These are phyloP conservation scores for Calocybe gangraenosa DNA, from an alignment of 768 basidiomycete species.

Conservation along the genomic window DNA sequence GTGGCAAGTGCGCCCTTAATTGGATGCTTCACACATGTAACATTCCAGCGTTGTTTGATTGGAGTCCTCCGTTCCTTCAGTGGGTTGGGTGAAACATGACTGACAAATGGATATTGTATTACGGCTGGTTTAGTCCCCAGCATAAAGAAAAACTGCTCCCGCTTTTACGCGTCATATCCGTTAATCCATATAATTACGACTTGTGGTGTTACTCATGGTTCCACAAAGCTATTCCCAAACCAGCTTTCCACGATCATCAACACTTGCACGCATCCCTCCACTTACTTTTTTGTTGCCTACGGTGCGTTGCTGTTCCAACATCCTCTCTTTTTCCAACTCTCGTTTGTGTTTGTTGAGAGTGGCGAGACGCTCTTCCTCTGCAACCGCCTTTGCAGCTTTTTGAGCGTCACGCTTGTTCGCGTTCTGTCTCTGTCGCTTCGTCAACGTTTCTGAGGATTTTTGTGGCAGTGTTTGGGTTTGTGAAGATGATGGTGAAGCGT, in stretches of 20 bases:
- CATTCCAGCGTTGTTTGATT: too few relatives aligned
- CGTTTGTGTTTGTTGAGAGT: slow-evolving; percentile 32
- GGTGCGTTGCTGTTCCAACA: slow-evolving; percentile 36
- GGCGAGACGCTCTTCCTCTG: slow-evolving; percentile 37
- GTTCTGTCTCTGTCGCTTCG: slow-evolving; percentile 71
- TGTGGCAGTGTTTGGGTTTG: slow-evolving; percentile 7
- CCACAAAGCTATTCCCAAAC: slow-evolving; percentile 46
- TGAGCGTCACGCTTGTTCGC: slow-evolving; percentile 51
- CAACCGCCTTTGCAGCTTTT: slow-evolving; percentile 54
- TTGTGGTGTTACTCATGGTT: too few relatives aligned
- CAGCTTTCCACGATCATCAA: slow-evolving; percentile 52
- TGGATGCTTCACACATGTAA: too few relatives aligned
- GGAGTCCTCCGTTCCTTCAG: too few relatives aligned
- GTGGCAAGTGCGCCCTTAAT: too few relatives aligned
- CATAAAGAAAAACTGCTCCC: too few relatives aligned
- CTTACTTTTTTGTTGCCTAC: slow-evolving; percentile 28
- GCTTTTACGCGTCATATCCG: too few relatives aligned
- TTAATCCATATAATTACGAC: too few relatives aligned
- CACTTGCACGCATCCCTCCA: slow-evolving; percentile 61
- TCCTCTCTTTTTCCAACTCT: slow-evolving; percentile 47
- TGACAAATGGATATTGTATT: too few relatives aligned
- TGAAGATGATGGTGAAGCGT: slow-evolving; percentile 5
- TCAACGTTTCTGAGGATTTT: slow-evolving; percentile 41
- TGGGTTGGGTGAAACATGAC: too few relatives aligned
- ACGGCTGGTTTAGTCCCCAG: too few relatives aligned